phyloP scores from a whole-genome alignment of 2,329 filamentous ascomycete genomes.

The Aphanoascus verrucosus region DNA sequence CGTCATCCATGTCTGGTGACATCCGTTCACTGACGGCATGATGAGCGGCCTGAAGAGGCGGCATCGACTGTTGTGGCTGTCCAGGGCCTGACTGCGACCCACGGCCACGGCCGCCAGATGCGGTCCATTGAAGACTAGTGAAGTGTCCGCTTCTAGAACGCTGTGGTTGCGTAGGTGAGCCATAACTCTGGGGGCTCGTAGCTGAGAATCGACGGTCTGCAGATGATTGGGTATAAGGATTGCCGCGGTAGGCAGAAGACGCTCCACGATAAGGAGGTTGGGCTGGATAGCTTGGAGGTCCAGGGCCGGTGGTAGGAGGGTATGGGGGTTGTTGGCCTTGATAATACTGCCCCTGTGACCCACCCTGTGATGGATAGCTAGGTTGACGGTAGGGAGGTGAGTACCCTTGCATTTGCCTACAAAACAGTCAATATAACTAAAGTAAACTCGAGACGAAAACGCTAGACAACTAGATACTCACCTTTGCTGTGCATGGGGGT shows the following conservation, averaged over 20 bases:
- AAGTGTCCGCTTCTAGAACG: constrained; percentile 51
- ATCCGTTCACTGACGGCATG: constrained; percentile 25
- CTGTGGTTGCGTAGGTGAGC: constrained; percentile 27
- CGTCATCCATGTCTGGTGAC: constrained; percentile 33
- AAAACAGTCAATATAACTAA: constrained; percentile 4
- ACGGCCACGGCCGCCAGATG: constrained; percentile 45
- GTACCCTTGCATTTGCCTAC: constrained; percentile 44
- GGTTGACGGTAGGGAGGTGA: constrained; percentile 52
- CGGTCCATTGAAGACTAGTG: constrained; percentile 62
- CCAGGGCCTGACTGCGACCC: constrained; percentile 29
- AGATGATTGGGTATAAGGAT: constrained; percentile 40
- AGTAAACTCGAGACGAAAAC: background rate
- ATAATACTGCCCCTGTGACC: constrained; percentile 47
- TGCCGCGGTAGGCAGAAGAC: constrained; percentile 48
- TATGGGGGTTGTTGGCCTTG: constrained; percentile 40
- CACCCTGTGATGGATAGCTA: constrained; percentile 44
- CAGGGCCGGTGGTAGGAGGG: constrained; percentile 47
- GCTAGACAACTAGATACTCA: constrained; percentile 27
- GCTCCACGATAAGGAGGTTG: constrained; percentile 42
- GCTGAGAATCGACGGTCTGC: constrained; percentile 36
- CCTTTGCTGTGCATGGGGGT: constrained; percentile 41
- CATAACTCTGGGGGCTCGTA: constrained; percentile 40
- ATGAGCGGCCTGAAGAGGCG: constrained; percentile 23
- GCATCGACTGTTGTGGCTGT: constrained; percentile 24
- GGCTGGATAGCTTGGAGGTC: constrained; percentile 43